Evolutionary conservation across 1,284 basidiomycete species (phyloP).

Genomic region (Coniophora puteana): DNA sequence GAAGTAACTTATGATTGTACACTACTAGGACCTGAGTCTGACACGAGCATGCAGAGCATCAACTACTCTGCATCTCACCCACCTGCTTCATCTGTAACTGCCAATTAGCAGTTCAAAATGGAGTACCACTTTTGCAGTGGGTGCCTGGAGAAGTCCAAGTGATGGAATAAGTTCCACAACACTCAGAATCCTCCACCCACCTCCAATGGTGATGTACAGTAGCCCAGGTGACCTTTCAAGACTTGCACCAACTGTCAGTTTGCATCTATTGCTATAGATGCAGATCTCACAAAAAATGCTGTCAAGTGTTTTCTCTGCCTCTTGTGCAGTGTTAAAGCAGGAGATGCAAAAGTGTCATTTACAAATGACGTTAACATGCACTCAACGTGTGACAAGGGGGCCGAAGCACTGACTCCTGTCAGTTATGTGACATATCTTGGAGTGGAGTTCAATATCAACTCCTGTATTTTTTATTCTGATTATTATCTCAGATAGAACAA

Average conservation of each 20-base stretch:
- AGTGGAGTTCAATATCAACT: not conserved
- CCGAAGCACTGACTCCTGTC: slow-evolving; percentile 1
- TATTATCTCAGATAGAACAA: slow-evolving; percentile 4
- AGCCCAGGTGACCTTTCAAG: slow-evolving; percentile 1
- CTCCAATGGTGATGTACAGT: too few relatives aligned
- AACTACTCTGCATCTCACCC: too few relatives aligned
- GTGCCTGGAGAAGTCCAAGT: too few relatives aligned
- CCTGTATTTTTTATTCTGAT: not conserved
- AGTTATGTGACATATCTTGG: not conserved
- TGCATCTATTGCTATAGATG: not conserved
- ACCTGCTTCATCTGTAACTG: too few relatives aligned
- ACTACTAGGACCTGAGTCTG: too few relatives aligned
- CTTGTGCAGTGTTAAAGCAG: not conserved
- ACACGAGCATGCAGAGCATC: too few relatives aligned
- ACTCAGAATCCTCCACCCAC: too few relatives aligned
- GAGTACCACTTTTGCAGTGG: too few relatives aligned
- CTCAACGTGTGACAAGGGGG: slow-evolving; percentile 6
- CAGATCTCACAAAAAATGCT: not conserved
- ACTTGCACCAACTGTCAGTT: slow-evolving; percentile 1
- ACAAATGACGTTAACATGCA: slow-evolving; percentile 7
- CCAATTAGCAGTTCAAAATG: too few relatives aligned
- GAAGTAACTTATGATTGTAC: too few relatives aligned
- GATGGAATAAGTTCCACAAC: too few relatives aligned
- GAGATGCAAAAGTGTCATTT: slow-evolving; percentile 3
- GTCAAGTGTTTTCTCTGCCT: slow-evolving; percentile 2